Evolutionary conservation across 331 rosid genomes (phyloP).

Genomic region (Pyrus hybrid): DNA sequence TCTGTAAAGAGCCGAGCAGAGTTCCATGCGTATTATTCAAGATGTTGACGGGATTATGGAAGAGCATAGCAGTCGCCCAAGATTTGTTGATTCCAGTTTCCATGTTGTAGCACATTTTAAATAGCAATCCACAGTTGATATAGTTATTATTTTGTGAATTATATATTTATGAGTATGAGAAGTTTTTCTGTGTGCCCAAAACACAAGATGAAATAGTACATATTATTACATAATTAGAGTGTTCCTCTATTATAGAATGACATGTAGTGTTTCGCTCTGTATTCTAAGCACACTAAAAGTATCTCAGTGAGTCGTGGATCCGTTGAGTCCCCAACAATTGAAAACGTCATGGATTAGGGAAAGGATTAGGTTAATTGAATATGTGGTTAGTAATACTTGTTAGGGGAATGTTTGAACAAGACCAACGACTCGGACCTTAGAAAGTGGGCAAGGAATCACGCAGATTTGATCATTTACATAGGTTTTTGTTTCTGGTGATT

Average conservation of each 20-base stretch:
- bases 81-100: background rate
- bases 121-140: background rate
- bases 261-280: too few relatives aligned
- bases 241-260: too few relatives aligned
- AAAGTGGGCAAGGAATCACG: background rate
- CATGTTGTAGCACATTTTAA: background rate
- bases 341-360: too few relatives aligned
- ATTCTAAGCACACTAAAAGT: too few relatives aligned
- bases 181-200: too few relatives aligned
- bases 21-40: background rate
- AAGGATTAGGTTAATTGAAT: too few relatives aligned
- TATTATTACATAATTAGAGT: too few relatives aligned
- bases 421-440: slow-evolving; percentile 4
- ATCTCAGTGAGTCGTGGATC: too few relatives aligned
- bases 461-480: background rate
- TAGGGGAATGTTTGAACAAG: background rate
- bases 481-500: background rate
- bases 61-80: too few relatives aligned
- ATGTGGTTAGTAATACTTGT: too few relatives aligned
- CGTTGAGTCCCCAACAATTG: too few relatives aligned
- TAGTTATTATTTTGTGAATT: background rate
- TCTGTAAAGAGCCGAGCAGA: too few relatives aligned
- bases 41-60: background rate
- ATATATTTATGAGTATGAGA: background rate
- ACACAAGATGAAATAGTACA: rapidly evolving